Evolutionary conservation across 352 stramenopile species (phyloP), one percentile per base, ranked within the genome.

Genomic region (Pythium scleroteichum): DNA sequence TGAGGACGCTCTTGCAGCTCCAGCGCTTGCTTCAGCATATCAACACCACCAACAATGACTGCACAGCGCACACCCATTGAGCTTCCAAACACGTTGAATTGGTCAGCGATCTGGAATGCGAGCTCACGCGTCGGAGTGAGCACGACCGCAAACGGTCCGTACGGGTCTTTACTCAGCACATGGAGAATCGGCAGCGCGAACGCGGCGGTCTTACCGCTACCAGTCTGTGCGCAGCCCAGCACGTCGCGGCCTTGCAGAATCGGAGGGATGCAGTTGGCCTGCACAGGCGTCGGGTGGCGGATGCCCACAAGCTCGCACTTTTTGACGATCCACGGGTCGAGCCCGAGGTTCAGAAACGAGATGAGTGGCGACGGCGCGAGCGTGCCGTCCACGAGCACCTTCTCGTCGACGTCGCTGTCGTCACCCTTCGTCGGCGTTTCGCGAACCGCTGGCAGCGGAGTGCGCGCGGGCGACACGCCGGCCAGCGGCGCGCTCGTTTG

Each of bases 121-220:
- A 99, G 79, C 80, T 99, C 98, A 19, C 98, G 76, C 32, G 97
- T 99, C 5, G 97, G 97, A 49, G 96, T 98, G 27, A 99, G 69
- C 45, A 99, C 88, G 17, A 99, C 75, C 0, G 90, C 96, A 73
- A 95, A 99, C 27, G 98, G 96, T 3, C 96, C 96, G 62, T 97
- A 98, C 51, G 81, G 85, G 53, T 99, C 95, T 47, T 93, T 81
- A 51, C 85, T 94, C n/a, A 99, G 79, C 14, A 74, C 67, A 60
- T 99, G 93, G 24, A 99, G 78, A 65, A 99, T 99, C 10, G 97
- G 97, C 39, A 99, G 80, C 24, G 92, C 93, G 73, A 99, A 99
- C 16, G 97, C 95, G 19, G 96, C 97, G 13, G 98, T 99, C 84
- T 99, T 99, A 29, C 98, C 98, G 42, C 79, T 97, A 49, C 98